These are phyloP conservation scores for Debaryomyces sp. DNA, from an alignment of 1,139 yeast genomes.

Conservation along the genomic window DNA sequence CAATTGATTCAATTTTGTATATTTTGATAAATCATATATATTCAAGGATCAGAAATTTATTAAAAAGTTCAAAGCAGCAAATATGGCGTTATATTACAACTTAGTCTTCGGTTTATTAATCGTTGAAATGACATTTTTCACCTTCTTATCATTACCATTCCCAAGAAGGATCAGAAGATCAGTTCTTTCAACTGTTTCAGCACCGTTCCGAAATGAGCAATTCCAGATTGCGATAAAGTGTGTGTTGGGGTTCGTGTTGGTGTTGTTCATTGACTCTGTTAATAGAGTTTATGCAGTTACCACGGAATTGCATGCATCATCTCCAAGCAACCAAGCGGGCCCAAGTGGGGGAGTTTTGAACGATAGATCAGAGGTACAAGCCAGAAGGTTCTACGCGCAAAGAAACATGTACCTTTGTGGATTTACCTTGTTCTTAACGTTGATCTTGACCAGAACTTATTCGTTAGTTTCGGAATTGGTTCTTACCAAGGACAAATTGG, in stretches of 20 bases:
- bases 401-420: conserved; percentile 97
- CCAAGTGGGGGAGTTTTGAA: conserved; percentile 31
- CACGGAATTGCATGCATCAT: conserved; percentile 51
- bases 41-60: neutral
- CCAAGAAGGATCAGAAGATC: conserved; percentile 77
- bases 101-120: conserved; percentile 76
- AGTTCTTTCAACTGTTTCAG: conserved; percentile 61
- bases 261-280: conserved; percentile 85
- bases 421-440: conserved; percentile 85
- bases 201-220: conserved; percentile 71
- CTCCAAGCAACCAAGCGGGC: conserved; percentile 21
- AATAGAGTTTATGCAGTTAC: conserved; percentile 79
- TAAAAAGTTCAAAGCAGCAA: conserved; percentile 8
- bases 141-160: conserved; percentile 80
- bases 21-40: neutral
- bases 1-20: neutral
- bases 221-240: conserved; percentile 81
- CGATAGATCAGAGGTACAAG: conserved; percentile 80
- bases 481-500: conserved; percentile 60
- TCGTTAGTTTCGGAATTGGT: conserved; percentile 77
- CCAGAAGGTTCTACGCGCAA: conserved; percentile 93
- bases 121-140: conserved; percentile 79
- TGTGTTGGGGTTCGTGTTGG: conserved; percentile 78
- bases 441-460: conserved; percentile 86
- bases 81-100: conserved; percentile 75